Conservation (phyloP, 2,329 filamentous ascomycete genomes). For the Ophiostoma himal-ulmi region DNA sequence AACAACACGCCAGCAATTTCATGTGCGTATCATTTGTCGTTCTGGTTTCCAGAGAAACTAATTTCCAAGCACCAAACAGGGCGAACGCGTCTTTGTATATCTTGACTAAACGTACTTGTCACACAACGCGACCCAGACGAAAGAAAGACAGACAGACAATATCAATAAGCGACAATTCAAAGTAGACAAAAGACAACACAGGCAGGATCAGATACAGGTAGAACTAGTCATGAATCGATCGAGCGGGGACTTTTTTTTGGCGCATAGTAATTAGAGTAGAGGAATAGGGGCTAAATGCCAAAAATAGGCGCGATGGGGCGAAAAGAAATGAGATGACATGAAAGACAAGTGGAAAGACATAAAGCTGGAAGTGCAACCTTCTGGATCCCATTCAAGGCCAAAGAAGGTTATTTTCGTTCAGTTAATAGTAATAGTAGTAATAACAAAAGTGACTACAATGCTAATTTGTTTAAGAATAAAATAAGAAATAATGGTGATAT, state of each 20-base stretch:
- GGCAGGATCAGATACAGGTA: background rate
- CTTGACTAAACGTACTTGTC: background rate
- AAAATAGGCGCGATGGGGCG: slow-evolving; percentile 11
- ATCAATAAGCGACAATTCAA: background rate
- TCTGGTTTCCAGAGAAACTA: background rate
- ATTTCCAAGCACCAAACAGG: background rate
- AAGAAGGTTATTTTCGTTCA: no score
- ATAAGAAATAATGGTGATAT: background rate
- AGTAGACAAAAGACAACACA: background rate
- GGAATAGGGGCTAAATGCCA: slow-evolving; percentile 1
- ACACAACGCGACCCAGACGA: background rate
- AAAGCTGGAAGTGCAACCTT: slow-evolving; percentile 6
- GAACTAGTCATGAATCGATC: background rate
- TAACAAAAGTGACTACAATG: background rate
- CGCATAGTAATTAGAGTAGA: background rate
- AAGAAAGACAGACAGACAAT: background rate
- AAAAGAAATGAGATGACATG: slow-evolving; percentile 13
- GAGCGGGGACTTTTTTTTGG: background rate
- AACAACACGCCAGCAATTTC: background rate
- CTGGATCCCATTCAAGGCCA: background rate
- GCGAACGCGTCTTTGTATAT: slow-evolving; percentile 1
- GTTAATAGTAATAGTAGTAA: background rate
- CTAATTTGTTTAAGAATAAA: background rate
- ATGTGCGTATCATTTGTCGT: background rate
- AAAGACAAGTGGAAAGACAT: background rate